Evolutionary conservation across 352 stramenopile species (phyloP), one percentile per base, ranked within the genome.

Genomic region (Globisporangium cederbergense): DNA sequence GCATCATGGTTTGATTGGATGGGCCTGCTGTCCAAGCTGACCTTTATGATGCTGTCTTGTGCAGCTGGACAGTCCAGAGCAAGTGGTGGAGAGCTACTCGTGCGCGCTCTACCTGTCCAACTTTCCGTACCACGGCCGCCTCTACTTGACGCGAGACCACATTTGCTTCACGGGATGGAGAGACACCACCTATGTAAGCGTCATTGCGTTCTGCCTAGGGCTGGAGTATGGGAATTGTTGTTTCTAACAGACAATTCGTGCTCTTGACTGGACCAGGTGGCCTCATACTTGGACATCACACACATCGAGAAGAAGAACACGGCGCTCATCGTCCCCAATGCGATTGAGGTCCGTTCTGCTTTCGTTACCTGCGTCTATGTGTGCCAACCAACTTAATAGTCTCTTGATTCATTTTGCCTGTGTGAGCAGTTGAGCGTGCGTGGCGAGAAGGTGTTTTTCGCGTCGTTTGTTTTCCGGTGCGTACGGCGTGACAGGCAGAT

Each of bases 251-350:
- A n/a, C 25, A 14, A 38, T 4, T 25, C 13, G 25, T 55, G 49
- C 4, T 20, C 38, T 57, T 57, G 7, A 28, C 22, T 57, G 34
- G 28, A 49, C 28, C 56, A 93, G 84, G 83, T 93, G 36, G 64
- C 79, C n/a, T 84, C 75, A 6, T 90, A 89, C 45, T 73, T 82
- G n/a, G 80, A 93, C 14, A 91, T 95, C 58, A 69, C 68, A 25
- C 49, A 59, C 28, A 81, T 95, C 63, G 87, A 93, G 64, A 93
- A 93, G 64, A 95, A 95, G 55, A 93, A 94, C 50, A 90, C 85
- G 2, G 85, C 87, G 8, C 64, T 95, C 28, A 91, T 95, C 59
- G 87, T 94, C 8, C 87, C 87, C 3, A 95, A 95, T 46, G 87
- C 83, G 14, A 90, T 94, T 38, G 87, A 95, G 83, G 83, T 95